Evolutionary conservation across 2,329 filamentous ascomycete species (phyloP), one percentile per base, ranked within the genome.

Genomic region (Exophiala xenobiotica): DNA sequence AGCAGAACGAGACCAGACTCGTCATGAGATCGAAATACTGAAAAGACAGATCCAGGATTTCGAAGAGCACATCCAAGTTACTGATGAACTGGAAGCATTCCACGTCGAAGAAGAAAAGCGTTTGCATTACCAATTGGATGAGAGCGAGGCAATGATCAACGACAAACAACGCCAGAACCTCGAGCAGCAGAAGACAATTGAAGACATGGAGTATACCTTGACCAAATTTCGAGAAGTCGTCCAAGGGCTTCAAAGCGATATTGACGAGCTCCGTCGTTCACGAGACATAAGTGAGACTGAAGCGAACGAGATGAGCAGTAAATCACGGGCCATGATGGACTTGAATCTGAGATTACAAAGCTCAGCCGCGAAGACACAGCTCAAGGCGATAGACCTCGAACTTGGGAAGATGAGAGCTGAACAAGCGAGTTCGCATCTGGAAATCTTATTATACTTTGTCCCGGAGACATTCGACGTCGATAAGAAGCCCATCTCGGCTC

Each of bases 251-350:
- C 90, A 96, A 69, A 83, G 78, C 60, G 90, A 96, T 66, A 74
- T 97, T 59, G 88, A 95, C 62, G 91, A 97, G 64, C 92, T 96
- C 79, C 83, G 89, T 53, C 88, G 91, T 9, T 95, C 90, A 3
- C 89, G 95, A 33, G 58, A 63, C n/a, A 87, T 97, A 61, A 95
- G 90, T 1, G 93, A 97, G 68, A 86, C 86, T 12, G 91, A 97
- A 68, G 90, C 92, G 1, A 90, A 91, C 67, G 90, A 97, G 68
- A 81, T 97, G 49, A 91, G 86, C 59, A 88, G 82, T 63, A 87
- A 90, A 56, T 95, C 92, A 38, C 83, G 90, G 57, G 90, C 92
- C 47, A 95, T 99, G 86, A 88, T 96, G 82, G 92, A 99, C 64
- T 79, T 99, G 39, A 97, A 97, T 69, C 82, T 92, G 79, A 95